Percentiles rank a stretch among this genome's conserved stretches.
phyloP scores from a whole-genome alignment of 1,139 yeast species.

The Geotrichum histeridarum region DNA sequence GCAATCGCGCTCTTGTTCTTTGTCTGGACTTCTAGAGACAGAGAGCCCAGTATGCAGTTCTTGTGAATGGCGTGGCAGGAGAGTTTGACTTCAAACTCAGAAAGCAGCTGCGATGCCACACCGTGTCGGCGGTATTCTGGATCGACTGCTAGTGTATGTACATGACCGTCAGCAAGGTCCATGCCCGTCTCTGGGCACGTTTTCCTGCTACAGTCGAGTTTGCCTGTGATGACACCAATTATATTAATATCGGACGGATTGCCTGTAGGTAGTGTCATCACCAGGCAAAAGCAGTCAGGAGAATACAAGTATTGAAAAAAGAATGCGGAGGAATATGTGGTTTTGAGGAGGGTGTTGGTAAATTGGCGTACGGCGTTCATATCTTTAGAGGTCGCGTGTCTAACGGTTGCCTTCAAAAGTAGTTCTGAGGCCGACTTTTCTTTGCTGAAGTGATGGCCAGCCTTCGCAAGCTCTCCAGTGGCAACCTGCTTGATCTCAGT shows the following conservation, averaged over 20 bases:
- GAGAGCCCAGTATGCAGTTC: constrained; percentile 9
- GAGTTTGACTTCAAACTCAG: constrained; percentile 16
- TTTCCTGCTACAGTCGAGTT: constrained; percentile 10
- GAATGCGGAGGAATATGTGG: constrained; percentile 22
- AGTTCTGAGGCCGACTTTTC: background rate
- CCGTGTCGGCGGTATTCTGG: constrained; percentile 24
- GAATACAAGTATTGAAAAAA: constrained; percentile 26
- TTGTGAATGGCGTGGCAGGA: constrained; percentile 11
- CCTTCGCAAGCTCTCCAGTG: background rate
- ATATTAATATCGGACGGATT: constrained; percentile 11
- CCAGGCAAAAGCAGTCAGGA: constrained; percentile 20
- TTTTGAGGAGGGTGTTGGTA: constrained; percentile 21
- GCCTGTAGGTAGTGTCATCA: constrained; percentile 15
- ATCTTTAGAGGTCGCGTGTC: constrained; percentile 14
- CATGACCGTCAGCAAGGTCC: constrained; percentile 15
- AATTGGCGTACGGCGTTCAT: constrained; percentile 20
- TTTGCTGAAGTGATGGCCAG: background rate
- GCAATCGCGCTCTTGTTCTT: constrained; percentile 18
- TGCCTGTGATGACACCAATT: constrained; percentile 25
- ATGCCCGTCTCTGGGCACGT: background rate
- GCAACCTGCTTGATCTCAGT: background rate
- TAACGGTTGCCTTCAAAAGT: background rate
- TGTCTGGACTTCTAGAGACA: constrained; percentile 20
- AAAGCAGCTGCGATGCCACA: constrained; percentile 22
- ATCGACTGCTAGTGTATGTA: constrained; percentile 24